phyloP scores from a whole-genome alignment of 345 rosid species.

The Rhizophora mangle region DNA sequence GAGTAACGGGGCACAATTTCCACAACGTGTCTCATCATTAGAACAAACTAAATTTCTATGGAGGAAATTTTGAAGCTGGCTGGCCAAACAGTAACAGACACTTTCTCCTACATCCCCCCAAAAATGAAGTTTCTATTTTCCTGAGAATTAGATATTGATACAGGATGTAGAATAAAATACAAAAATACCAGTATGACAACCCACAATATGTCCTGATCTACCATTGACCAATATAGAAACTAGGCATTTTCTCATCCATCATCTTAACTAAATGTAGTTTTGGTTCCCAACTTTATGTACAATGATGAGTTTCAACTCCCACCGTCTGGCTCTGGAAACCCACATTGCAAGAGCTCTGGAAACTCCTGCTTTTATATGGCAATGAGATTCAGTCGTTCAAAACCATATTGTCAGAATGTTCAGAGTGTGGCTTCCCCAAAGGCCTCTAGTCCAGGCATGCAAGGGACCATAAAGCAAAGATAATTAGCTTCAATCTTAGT shows the following conservation, averaged over 20 bases:
- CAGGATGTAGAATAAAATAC: constrained; percentile 7
- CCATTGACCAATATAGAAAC: not conserved
- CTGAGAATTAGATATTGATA: not conserved
- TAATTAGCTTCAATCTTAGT: not conserved
- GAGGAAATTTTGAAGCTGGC: too few relatives aligned
- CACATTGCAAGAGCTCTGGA: not conserved
- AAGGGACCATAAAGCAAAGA: not conserved
- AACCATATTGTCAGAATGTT: not conserved
- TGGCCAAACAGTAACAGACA: too few relatives aligned
- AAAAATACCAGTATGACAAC: constrained; percentile 5
- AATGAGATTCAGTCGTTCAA: constrained; percentile 19
- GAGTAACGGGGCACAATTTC: too few relatives aligned
- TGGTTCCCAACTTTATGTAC: constrained; percentile 22
- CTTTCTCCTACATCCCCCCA: too few relatives aligned
- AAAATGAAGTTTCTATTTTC: too few relatives aligned
- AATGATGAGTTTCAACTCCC: constrained; percentile 11
- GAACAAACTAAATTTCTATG: too few relatives aligned
- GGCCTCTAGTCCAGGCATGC: constrained; percentile 6
- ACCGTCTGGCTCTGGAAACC: constrained; percentile 4
- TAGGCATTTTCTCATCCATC: constrained; percentile 14
- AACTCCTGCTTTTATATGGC: constrained; percentile 15
- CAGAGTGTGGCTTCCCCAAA: not conserved
- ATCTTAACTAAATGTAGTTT: constrained; percentile 12
- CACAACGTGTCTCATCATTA: too few relatives aligned
- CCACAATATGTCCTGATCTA: constrained; percentile 1